Percentiles rank a stretch among this genome's conserved stretches.
Conservation (phyloP, 2,329 filamentous ascomycete genomes). For the Acarospora socialis region DNA sequence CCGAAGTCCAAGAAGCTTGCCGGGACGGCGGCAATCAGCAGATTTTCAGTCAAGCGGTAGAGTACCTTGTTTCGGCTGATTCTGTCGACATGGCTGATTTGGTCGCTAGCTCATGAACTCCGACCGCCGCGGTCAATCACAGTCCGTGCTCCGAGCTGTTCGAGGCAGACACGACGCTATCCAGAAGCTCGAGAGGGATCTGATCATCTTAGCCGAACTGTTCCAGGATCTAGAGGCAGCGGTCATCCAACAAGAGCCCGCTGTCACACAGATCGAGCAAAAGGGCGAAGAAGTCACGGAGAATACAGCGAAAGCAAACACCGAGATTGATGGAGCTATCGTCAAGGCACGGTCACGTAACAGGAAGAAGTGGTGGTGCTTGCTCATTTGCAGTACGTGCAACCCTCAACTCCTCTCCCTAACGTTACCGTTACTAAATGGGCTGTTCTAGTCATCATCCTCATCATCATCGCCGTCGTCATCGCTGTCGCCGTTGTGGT, state of each 20-base stretch:
- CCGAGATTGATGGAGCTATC: conserved; percentile 69
- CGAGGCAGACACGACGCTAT: conserved; percentile 73
- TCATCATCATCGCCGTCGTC: conserved; percentile 36
- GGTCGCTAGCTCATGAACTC: conserved; percentile 52
- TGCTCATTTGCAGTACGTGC: conserved; percentile 53
- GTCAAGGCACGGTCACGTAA: conserved; percentile 64
- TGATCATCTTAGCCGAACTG: conserved; percentile 73
- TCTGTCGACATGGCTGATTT: too few relatives aligned
- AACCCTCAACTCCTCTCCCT: conserved; percentile 4
- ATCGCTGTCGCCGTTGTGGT: conserved; percentile 35
- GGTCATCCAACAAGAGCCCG: conserved; percentile 72
- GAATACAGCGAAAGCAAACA: conserved; percentile 73
- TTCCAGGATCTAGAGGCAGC: conserved; percentile 82
- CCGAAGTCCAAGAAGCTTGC: conserved; percentile 64
- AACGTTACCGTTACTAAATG: conserved; percentile 1
- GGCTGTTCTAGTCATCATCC: conserved; percentile 33
- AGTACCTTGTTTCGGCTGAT: conserved; percentile 17
- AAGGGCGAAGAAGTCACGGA: conserved; percentile 75
- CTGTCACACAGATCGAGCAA: conserved; percentile 67
- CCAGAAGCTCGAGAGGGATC: conserved; percentile 80
- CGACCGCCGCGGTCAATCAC: conserved; percentile 67
- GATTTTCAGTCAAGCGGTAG: conserved; percentile 69
- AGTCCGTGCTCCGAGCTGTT: conserved; percentile 64
- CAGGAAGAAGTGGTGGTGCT: conserved; percentile 94
- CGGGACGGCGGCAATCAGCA: conserved; percentile 54